Base-by-base conservation (phyloP, 1,139 yeast species). In the Yamadazyma sp. region DNA sequence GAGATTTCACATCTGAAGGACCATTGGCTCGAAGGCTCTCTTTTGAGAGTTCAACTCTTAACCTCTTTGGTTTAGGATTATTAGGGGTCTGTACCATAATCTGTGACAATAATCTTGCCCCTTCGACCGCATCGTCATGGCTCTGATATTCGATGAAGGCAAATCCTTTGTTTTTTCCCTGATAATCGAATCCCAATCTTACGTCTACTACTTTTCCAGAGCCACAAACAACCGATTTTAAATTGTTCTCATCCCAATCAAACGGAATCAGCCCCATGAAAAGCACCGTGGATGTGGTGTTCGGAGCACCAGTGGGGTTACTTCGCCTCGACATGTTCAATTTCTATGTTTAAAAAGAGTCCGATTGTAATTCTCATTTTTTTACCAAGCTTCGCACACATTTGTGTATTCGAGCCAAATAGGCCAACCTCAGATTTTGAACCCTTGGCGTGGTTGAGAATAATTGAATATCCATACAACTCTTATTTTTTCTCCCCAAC, bases 191-290 rank as follows among this genome's bases (percentile, higher is more conserved):
- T 48, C 82, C 79, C 44, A 81, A 63, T 47, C 86, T 69, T 12
- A 80, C 81, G 46, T 80, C 86, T 34, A 78, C 79, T 27, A 81
- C 73, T 16, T 71, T 69, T 2, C 86, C 86, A 5, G 82, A 67
- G 1, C 85, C 85, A 44, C 80, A 72, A n/a, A 80, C 83, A 15
- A 81, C 82, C 12, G 83, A 59, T 41, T 62, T 72, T 31, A 80
- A 62, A 23, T 66, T 70, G 30, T 71, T 70, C 39, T 76, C 82
- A 49, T 70, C 78, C 86, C 86, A 81, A 43, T 79, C 82, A 52
- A 71, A 77, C 1, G 87, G 87, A 24, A 81, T 62, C 52, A 69
- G 77, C 11, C 86, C 87, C n/a, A 80, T 51, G 49, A 77, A 80
- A 27, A 80, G 59, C 16, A 78, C 77, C 14, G 60, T 54, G 18